Base-by-base conservation (phyloP, 2,329 filamentous ascomycete species). In the Zymoseptoria brevis region DNA sequence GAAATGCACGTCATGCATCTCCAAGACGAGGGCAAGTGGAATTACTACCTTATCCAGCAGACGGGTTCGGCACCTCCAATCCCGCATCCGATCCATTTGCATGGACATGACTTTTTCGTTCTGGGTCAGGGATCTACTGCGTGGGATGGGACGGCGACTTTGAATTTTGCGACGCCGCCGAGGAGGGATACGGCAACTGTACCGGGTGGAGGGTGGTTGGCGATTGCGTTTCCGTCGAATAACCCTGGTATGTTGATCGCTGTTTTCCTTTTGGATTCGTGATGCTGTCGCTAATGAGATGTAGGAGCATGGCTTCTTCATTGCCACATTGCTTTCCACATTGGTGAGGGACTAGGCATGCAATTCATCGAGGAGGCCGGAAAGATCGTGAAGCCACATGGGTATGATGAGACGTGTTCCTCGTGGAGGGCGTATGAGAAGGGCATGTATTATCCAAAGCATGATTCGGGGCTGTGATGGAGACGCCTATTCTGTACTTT, bases 321-420 rank as follows among this genome's bases (percentile, higher is more conserved):
- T 69, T 83, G 81, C 72, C 53, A 59, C 21, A 69, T 74, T n/a
- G 57, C 83, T 65, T 84, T 81, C 83, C 84, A 87, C 66, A 79
- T 85, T 19, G 77, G 78, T 67, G 81, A 82, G 74, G 84, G 83
- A 29, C 74, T 87, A 19, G 76, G 75, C 6, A 71, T 83, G 35
- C 79, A 83, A 67, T 82, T 83, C 64, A 63, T 83, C 8, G 82
- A 80, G 66, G 66, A 74, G 35, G 67, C 70, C 57, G 66, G 67
- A 21, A 60, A 70, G 54, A 74, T 77, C 55, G 57, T 48, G 0
- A 57, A 69, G n/a, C 71, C 71, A 2, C 65, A 66, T 22, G 64
- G 65, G 9, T 65, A 72, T 55, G 64, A 68, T 11, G 65, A 67
- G 13, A 68, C 68, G 4, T 73, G 71, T 57, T 62, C 64, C 19